phyloP scores from a whole-genome alignment of 306 rosid species.

The Prunus armeniaca region DNA sequence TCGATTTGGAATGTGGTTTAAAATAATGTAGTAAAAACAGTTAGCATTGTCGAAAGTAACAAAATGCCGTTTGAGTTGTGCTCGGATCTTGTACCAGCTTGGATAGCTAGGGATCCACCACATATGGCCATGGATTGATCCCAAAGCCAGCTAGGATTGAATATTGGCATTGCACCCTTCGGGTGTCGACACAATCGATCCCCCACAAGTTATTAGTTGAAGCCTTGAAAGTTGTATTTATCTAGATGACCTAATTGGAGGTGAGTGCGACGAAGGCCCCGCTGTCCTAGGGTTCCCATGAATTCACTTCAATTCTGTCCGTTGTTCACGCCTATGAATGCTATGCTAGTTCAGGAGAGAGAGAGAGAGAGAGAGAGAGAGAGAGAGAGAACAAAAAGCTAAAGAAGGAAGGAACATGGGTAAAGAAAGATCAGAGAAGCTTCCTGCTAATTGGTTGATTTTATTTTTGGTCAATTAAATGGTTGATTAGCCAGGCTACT shows the following conservation, averaged over 20 bases:
- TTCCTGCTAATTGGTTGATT: background rate
- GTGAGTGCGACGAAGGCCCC: slow-evolving; percentile 33
- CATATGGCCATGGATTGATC: background rate
- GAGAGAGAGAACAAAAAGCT: background rate
- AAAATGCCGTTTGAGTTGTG: background rate
- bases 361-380: no score
- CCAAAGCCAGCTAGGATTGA: background rate
- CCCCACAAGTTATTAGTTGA: background rate
- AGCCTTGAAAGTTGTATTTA: background rate
- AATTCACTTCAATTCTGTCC: slow-evolving; percentile 28
- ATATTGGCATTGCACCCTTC: background rate
- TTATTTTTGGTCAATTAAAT: background rate
- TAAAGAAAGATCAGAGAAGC: background rate
- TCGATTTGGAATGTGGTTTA: background rate
- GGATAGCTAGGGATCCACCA: background rate
- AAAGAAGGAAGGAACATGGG: slow-evolving; percentile 2
- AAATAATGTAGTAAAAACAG: background rate
- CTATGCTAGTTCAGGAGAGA: background rate
- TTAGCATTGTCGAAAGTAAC: background rate
- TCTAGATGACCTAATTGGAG: background rate
- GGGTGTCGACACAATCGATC: background rate
- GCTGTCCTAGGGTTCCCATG: slow-evolving; percentile 22
- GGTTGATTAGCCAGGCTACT: slow-evolving; percentile 2
- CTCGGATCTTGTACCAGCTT: background rate
- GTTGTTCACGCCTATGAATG: slow-evolving; percentile 41